These are phyloP conservation scores for Diaporthe batatas DNA, from an alignment of 2,329 filamentous ascomycete genomes.

Conservation along the genomic window DNA sequence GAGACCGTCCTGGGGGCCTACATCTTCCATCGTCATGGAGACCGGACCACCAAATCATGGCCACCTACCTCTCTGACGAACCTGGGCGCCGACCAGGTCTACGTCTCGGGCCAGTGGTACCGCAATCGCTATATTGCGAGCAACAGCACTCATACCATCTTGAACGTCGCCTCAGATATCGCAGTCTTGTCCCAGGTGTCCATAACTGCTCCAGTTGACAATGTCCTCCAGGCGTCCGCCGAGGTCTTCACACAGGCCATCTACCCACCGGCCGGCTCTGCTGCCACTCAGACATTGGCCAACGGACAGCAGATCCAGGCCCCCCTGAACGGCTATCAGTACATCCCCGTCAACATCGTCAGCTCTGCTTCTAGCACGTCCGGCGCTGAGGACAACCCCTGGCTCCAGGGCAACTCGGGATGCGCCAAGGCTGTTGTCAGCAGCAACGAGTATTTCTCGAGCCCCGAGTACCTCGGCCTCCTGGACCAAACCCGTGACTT, in stretches of 20 bases:
- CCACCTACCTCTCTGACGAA: slow-evolving; percentile 80
- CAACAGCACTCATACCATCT: slow-evolving; percentile 71
- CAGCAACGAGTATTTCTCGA: slow-evolving; percentile 67
- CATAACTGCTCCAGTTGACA: slow-evolving; percentile 79
- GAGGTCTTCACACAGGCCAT: slow-evolving; percentile 86
- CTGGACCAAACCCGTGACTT: slow-evolving; percentile 70
- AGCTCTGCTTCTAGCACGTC: slow-evolving; percentile 65
- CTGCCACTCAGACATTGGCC: slow-evolving; percentile 72
- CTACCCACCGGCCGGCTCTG: slow-evolving; percentile 79
- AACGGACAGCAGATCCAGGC: slow-evolving; percentile 76
- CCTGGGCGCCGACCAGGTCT: slow-evolving; percentile 83
- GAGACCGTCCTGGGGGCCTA: slow-evolving; percentile 86
- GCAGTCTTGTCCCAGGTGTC: slow-evolving; percentile 79
- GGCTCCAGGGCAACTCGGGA: slow-evolving; percentile 70
- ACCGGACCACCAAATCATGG: slow-evolving; percentile 83
- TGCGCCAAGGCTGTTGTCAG: slow-evolving; percentile 68
- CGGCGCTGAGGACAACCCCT: slow-evolving; percentile 68
- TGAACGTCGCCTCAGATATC: slow-evolving; percentile 73
- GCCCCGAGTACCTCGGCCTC: slow-evolving; percentile 59
- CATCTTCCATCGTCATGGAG: slow-evolving; percentile 91
- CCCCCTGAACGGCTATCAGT: slow-evolving; percentile 85
- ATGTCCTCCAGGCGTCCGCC: slow-evolving; percentile 84
- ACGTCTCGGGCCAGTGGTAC: slow-evolving; percentile 80
- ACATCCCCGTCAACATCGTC: slow-evolving; percentile 79
- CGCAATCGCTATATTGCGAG: slow-evolving; percentile 79